Evolutionary conservation across 106 monocot genomes (phyloP), one percentile per base, ranked within the genome.

Genomic region (Allium sativum): DNA sequence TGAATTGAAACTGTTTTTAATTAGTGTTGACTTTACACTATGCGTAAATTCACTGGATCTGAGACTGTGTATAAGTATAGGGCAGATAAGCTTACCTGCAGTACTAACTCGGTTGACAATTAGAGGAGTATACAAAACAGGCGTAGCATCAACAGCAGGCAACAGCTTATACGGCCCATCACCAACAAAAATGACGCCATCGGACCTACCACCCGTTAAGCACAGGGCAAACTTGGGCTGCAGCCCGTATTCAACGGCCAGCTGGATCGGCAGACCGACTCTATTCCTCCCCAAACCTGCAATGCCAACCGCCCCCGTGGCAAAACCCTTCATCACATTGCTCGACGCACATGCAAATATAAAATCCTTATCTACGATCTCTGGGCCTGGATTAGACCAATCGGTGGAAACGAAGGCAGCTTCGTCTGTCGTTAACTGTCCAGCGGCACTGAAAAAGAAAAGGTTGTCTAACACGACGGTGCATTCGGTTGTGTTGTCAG

Each of bases 251-350:
- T 52, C 52, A 7, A 51, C 42, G 16, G 76, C 65, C 17, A 77
- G 58, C 59, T 77, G 76, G 10, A 52, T 21, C 16, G 76, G 71
- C 4, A 58, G 65, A 3, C 70, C 57, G 44, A 65, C n/a, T 9
- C 51, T 17, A 7, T 51, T 31, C 18, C 66, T 46, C 1, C 65
- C 65, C 40, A 71, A 44, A 7, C 71, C 76, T 14, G 52, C 65
- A 20, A 77, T 71, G 48, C 72, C 76, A 20, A 16, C 59, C 11
- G 53, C 59, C 21, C 65, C 65, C 4, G 40, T 3, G 0, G 65
- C 73, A 17, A 79, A 70, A 40, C 79, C 79, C 10, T 65, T 19
- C 21, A 73, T 53, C 6, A 79, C 65, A 42, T 14, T 58, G 7
- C 18, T 52, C 2, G 69, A 44, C 9, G 50, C 69, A 65, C 79